A percentile compares a stretch with the other conserved stretches of the same genome.
These are phyloP conservation scores for Trichoderma atrobrunneum DNA, from an alignment of 2,329 filamentous ascomycete species.

Conservation along the genomic window DNA sequence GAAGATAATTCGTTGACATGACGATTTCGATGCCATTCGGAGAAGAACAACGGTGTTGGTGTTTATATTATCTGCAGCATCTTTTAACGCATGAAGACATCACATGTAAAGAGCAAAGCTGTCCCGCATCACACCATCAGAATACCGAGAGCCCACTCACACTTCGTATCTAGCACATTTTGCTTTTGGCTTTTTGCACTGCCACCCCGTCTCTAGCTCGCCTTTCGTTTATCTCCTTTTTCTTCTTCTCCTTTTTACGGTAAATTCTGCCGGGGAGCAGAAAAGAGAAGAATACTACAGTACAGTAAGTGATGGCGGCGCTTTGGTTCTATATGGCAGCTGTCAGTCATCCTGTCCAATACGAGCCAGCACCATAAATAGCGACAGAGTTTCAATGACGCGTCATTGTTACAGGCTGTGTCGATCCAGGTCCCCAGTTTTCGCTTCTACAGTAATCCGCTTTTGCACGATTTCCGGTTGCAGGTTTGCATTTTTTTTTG, in stretches of 20 bases:
- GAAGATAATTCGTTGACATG: neutral
- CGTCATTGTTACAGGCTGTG: neutral
- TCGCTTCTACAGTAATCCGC: neutral
- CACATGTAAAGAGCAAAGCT: neutral
- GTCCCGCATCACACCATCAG: neutral
- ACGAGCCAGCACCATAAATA: neutral
- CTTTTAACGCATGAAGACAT: neutral
- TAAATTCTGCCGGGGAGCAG: neutral
- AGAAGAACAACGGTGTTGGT: neutral
- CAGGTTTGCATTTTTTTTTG: neutral
- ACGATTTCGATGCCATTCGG: neutral
- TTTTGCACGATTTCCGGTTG: neutral
- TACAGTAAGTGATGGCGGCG: neutral
- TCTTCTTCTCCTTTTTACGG: neutral
- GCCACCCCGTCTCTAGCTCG: neutral
- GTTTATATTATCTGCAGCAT: neutral
- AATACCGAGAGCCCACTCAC: conserved; percentile 4
- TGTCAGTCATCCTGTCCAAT: neutral
- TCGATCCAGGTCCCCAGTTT: neutral
- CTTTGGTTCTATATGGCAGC: neutral
- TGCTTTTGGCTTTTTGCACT: neutral
- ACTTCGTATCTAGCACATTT: conserved; percentile 4
- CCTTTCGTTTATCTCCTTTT: neutral
- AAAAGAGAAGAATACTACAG: neutral
- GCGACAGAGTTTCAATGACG: neutral